Percentiles rank a stretch among this genome's conserved stretches.
These are phyloP conservation scores for Irpex sp. DNA, from an alignment of 1,284 basidiomycete genomes.

Conservation along the genomic window DNA sequence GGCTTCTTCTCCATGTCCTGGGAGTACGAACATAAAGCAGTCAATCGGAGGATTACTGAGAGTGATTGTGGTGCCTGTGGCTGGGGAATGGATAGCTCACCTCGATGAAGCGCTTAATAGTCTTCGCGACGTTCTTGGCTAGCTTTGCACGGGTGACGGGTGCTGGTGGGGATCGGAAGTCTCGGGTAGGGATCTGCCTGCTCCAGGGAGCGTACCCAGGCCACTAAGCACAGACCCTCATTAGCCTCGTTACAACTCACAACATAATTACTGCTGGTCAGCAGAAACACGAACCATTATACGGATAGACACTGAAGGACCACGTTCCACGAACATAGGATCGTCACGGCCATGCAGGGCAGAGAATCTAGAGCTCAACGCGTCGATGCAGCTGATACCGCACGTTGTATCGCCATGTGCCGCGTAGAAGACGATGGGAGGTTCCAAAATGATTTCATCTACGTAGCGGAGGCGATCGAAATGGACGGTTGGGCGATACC, in stretches of 20 bases:
- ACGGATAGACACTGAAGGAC: conserved; percentile 72
- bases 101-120: conserved; percentile 32
- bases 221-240: conserved; percentile 43
- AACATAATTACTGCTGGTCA: not conserved
- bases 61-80: conserved; percentile 1
- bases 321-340: conserved; percentile 58
- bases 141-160: conserved; percentile 46
- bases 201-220: conserved; percentile 70
- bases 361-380: conserved; percentile 36
- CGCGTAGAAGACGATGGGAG: conserved; percentile 56
- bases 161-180: conserved; percentile 67
- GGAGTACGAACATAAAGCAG: not conserved
- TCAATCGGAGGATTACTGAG: not conserved
- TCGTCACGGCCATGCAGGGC: conserved; percentile 48
- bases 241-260: not conserved
- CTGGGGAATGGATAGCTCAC: conserved; percentile 13
- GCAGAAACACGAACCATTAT: conserved; percentile 52
- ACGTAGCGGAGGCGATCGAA: conserved; percentile 71
- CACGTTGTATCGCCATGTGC: conserved; percentile 39
- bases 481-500: conserved; percentile 68
- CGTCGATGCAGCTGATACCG: conserved; percentile 56
- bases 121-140: conserved; percentile 33
- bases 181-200: conserved; percentile 70
- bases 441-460: conserved; percentile 54
- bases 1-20: conserved; percentile 43